A percentile compares a stretch with the other conserved stretches of the same genome.
Evolutionary conservation across 345 rosid species (phyloP).

Genomic region (Hirschfeldia incana): DNA sequence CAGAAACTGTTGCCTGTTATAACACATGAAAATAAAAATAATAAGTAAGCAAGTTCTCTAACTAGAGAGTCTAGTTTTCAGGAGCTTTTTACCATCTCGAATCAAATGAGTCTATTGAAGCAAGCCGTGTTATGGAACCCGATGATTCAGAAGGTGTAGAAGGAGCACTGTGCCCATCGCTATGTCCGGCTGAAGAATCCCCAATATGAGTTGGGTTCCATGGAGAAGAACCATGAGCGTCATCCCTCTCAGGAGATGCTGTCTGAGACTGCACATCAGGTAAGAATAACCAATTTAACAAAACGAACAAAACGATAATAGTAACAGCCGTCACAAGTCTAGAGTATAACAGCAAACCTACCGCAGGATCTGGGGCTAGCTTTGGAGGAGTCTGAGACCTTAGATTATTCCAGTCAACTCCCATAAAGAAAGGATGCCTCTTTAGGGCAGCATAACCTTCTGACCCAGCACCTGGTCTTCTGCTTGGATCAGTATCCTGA

Average conservation of each 20-base stretch:
- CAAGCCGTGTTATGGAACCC: constrained; percentile 78
- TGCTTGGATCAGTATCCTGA: constrained; percentile 89
- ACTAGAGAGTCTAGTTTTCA: neutral
- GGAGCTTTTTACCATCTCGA: constrained; percentile 75
- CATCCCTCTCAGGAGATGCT: constrained; percentile 55
- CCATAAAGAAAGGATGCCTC: constrained; percentile 84
- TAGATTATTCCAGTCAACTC: constrained; percentile 80
- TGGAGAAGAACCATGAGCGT: constrained; percentile 55
- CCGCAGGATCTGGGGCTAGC: constrained; percentile 68
- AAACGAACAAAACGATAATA: neutral
- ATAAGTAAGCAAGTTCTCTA: neutral
- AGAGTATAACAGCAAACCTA: constrained; percentile 18
- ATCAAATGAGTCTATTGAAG: constrained; percentile 97
- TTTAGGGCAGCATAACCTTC: constrained; percentile 84
- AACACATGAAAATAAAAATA: neutral
- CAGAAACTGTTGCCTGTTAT: constrained; percentile 91
- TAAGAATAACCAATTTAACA: constrained; percentile 5
- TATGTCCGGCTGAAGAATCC: constrained; percentile 55
- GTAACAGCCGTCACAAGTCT: neutral
- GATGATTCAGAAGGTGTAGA: constrained; percentile 63
- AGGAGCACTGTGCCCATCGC: constrained; percentile 51
- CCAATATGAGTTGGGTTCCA: constrained; percentile 84
- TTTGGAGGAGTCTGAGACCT: constrained; percentile 75
- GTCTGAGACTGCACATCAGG: constrained; percentile 34
- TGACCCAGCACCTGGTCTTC: constrained; percentile 92